Evolutionary conservation across 2,329 filamentous ascomycete species (phyloP).

Genomic region (Trichoderma pleuroti): DNA sequence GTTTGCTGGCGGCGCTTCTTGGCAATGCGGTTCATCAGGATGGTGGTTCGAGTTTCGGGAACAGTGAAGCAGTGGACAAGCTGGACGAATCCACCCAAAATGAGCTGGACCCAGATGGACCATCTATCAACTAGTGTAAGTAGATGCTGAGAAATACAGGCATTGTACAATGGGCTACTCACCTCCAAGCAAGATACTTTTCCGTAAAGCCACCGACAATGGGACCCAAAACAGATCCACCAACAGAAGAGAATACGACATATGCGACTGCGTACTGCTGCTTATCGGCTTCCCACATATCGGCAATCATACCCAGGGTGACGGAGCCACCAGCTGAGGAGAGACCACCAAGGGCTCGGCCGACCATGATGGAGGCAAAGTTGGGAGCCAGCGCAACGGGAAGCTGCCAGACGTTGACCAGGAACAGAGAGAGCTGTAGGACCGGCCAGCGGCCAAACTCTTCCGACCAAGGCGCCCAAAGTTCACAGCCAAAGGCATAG

Average conservation of each 20-base stretch:
- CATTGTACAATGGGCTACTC: conserved; percentile 9
- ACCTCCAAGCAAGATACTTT: conserved; percentile 64
- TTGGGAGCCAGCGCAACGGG: conserved; percentile 71
- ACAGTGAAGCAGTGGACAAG: conserved; percentile 64
- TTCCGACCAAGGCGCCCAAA: conserved; percentile 86
- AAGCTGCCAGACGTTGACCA: conserved; percentile 76
- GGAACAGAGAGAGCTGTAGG: conserved; percentile 66
- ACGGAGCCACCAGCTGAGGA: conserved; percentile 71
- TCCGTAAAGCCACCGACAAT: conserved; percentile 77
- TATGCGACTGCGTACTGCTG: conserved; percentile 75
- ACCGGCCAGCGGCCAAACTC: conserved; percentile 76
- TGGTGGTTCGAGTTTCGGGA: conserved; percentile 72
- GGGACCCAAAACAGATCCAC: conserved; percentile 71
- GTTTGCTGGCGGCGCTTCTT: conserved; percentile 65
- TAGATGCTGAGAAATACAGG: background rate
- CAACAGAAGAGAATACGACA: conserved; percentile 75
- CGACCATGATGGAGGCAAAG: conserved; percentile 66
- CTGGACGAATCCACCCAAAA: conserved; percentile 69
- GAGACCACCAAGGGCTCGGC: conserved; percentile 66
- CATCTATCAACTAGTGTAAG: conserved; percentile 35
- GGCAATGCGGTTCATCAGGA: conserved; percentile 76
- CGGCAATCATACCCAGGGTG: conserved; percentile 71
- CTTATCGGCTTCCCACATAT: conserved; percentile 66
- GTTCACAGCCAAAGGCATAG: conserved; percentile 82
- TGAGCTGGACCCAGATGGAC: conserved; percentile 83